Evolutionary conservation across 192 early-diverging fungal species (phyloP), one percentile per base, ranked within the genome.

Genomic region (Paraglomus occultum): DNA sequence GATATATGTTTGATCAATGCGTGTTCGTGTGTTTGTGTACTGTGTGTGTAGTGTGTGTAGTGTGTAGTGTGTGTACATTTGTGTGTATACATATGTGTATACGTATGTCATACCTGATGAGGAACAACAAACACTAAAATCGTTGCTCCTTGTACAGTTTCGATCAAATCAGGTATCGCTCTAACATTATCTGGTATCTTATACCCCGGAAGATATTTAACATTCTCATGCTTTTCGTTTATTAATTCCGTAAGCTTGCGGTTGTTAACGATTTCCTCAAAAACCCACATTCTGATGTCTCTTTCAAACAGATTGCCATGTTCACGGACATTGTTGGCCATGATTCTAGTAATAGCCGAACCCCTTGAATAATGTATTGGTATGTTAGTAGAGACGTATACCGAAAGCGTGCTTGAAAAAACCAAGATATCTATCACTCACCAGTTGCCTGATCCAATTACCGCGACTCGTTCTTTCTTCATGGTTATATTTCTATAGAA

Each of bases 371-470:
- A 51, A 45, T 17, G 6, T 9, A 76, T 46, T 47, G n/a, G 42
- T 12, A 39, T 57, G 17, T 42, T 64, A 39, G 62, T 18, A 17
- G 47, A 10, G 17, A 17, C 42, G 22, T 63, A 23, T 18, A 18
- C 31, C n/a, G 15, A 57, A 4, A 23, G 11, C 6, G 15, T 0
- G 50, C n/a, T 17, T 18, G 18, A 39, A 49, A 39, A 49, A 44
- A 15, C n/a, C 42, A 15, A 44, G 11, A 31, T 31, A 31, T 31
- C 31, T 43, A 46, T 20, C 77, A 46, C 77, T 76, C 88, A 93
- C 94, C 94, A 98, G 85, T 98, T 98, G 71, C 96, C 96, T 6
- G 91, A 94, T 51, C 95, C 95, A 64, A 98, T 92, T 58, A 97
- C 82, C 71, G 87, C 88, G 49, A 95, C 92, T 76, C 88, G 91